A percentile compares a stretch with the other conserved stretches of the same genome.
phyloP scores from a whole-genome alignment of 169 alveolate genomes.

The Babesia sp. region DNA sequence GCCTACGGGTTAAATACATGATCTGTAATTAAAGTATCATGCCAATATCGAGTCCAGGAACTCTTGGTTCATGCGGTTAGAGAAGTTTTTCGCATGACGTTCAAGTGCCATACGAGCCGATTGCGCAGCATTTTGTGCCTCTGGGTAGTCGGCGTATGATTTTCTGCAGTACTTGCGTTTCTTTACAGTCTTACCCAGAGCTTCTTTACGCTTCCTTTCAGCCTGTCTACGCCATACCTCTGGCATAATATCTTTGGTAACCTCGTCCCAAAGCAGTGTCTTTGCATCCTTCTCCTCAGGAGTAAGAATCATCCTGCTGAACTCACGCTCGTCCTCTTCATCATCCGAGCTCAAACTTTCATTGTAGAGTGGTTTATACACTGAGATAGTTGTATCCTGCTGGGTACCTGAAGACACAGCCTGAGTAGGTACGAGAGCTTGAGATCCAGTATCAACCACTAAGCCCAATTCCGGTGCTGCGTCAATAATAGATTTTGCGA shows the following conservation, averaged over 20 bases:
- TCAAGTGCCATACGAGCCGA: slow-evolving; percentile 70
- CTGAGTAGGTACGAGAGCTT: not conserved
- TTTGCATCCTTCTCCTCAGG: slow-evolving; percentile 79
- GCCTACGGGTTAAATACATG: too few relatives aligned
- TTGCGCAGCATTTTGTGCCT: slow-evolving; percentile 67
- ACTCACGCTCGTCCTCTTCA: slow-evolving; percentile 68
- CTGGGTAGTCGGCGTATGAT: slow-evolving; percentile 56
- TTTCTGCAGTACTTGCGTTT: slow-evolving; percentile 63
- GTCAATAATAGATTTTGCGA: slow-evolving; percentile 36
- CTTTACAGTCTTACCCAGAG: slow-evolving; percentile 57
- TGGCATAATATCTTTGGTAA: slow-evolving; percentile 81
- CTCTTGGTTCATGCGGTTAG: slow-evolving; percentile 63
- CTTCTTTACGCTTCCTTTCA: slow-evolving; percentile 65
- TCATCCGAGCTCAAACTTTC: slow-evolving; percentile 49
- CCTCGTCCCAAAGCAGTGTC: slow-evolving; percentile 85
- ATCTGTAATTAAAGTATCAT: not conserved
- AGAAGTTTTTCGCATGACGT: slow-evolving; percentile 64
- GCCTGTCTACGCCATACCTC: slow-evolving; percentile 74
- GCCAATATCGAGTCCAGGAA: slow-evolving; percentile 47
- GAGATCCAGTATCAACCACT: not conserved
- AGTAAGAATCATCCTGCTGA: slow-evolving; percentile 72
- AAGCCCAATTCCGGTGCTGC: slow-evolving; percentile 37
- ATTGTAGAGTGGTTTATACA: not conserved
- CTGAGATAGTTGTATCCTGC: not conserved
- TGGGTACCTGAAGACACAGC: not conserved